phyloP scores from a whole-genome alignment of 2,329 filamentous ascomycete genomes.

The Helicocarpus griseus region DNA sequence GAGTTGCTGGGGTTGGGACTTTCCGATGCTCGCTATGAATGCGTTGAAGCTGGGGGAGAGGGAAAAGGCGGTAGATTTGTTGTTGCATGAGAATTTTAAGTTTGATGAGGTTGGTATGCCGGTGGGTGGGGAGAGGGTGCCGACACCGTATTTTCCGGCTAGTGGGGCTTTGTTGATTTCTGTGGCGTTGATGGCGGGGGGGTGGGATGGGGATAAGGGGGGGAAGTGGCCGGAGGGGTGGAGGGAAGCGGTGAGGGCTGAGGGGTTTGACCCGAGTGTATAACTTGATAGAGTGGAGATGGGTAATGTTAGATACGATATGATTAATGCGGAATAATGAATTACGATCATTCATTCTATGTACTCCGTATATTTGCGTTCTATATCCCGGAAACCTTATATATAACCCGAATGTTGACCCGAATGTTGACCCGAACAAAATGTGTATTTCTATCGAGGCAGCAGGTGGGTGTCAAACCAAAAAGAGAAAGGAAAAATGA shows the following conservation, averaged over 20 bases:
- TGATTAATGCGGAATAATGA: too few species aligned
- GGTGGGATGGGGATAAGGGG: slow-evolving; percentile 44
- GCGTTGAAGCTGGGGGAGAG: slow-evolving; percentile 34
- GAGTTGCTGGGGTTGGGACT: slow-evolving; percentile 39
- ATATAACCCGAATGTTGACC: too few species aligned
- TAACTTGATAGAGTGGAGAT: not conserved
- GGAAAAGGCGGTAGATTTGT: slow-evolving; percentile 31
- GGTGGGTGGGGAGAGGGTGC: slow-evolving; percentile 42
- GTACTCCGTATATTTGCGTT: too few species aligned
- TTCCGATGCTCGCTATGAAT: slow-evolving; percentile 40
- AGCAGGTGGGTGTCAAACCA: too few species aligned
- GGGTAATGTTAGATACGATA: too few species aligned
- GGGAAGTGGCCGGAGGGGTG: slow-evolving; percentile 40
- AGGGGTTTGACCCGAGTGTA: slow-evolving; percentile 33
- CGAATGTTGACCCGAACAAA: too few species aligned
- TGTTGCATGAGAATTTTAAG: slow-evolving; percentile 42
- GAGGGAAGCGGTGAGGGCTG: slow-evolving; percentile 33
- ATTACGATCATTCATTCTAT: too few species aligned
- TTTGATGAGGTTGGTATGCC: slow-evolving; percentile 51
- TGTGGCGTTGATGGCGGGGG: slow-evolving; percentile 48
- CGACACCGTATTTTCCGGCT: slow-evolving; percentile 50
- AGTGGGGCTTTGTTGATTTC: slow-evolving; percentile 42
- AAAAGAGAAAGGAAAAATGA: too few species aligned
- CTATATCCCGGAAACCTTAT: too few species aligned
- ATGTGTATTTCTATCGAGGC: too few species aligned